phyloP scores from a whole-genome alignment of 1,284 basidiomycete species.

The Farysia itapuensis region DNA sequence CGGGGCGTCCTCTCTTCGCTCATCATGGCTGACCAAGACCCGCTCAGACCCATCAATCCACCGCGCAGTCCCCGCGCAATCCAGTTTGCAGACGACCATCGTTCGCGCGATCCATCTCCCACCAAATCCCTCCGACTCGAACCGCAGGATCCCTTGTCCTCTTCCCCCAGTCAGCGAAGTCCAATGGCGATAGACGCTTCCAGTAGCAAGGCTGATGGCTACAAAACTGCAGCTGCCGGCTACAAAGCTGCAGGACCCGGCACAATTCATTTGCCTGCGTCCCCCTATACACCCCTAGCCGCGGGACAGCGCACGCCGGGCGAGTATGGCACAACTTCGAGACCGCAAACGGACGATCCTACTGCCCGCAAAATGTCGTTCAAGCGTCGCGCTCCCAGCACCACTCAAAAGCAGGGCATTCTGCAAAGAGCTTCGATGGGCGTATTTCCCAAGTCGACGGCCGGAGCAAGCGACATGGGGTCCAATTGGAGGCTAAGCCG shows the following conservation, averaged over 20 bases:
- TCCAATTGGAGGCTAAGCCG: constrained; percentile 6
- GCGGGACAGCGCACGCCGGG: constrained; percentile 2
- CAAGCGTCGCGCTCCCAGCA: constrained; percentile 25
- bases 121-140: constrained; percentile 8
- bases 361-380: constrained; percentile 37
- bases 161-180: too few species aligned
- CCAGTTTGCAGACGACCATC: constrained; percentile 22
- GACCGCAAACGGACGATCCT: too few species aligned
- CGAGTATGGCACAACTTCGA: constrained; percentile 1
- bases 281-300: constrained; percentile 10
- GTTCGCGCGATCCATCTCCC: constrained; percentile 14
- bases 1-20: neutral
- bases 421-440: constrained; percentile 42
- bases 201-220: constrained; percentile 18
- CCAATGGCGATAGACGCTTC: too few species aligned
- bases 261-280: constrained; percentile 25
- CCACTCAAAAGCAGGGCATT: constrained; percentile 19
- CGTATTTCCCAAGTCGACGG: constrained; percentile 28
- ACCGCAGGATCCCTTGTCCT: constrained; percentile 15
- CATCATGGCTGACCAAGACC: constrained; percentile 7
- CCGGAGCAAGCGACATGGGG: constrained; percentile 18
- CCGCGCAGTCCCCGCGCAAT: constrained; percentile 25
- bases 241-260: constrained; percentile 27
- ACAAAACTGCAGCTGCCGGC: too few species aligned
- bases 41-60: constrained; percentile 5